These are phyloP conservation scores for Talaromyces amestolkiae DNA, from an alignment of 2,329 filamentous ascomycete species.

Conservation along the genomic window DNA sequence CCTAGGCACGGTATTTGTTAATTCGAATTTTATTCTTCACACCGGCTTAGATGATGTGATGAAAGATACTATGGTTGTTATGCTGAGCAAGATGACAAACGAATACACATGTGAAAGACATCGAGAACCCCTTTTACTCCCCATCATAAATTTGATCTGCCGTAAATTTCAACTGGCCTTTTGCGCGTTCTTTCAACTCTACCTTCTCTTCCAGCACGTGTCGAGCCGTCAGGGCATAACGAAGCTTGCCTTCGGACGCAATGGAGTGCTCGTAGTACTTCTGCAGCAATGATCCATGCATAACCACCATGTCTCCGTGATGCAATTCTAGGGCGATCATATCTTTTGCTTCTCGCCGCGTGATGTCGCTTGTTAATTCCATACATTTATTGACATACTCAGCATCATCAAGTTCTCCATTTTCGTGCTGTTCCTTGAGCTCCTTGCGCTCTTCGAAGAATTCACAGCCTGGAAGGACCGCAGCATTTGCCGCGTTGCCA, in stretches of 20 bases:
- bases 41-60: too few relatives aligned
- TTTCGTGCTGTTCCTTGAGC: constrained; percentile 25
- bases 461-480: constrained; percentile 33
- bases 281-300: constrained; percentile 56
- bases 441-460: constrained; percentile 25
- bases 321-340: constrained; percentile 48
- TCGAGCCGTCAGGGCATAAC: constrained; percentile 39
- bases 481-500: constrained; percentile 31
- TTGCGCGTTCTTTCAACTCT: constrained; percentile 24
- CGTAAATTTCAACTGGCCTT: constrained; percentile 29
- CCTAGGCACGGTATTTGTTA: background rate
- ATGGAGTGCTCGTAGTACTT: constrained; percentile 52
- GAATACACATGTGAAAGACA: background rate
- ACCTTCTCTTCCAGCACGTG: constrained; percentile 31
- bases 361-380: constrained; percentile 28
- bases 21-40: too few relatives aligned
- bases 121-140: constrained; percentile 20
- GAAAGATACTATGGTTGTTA: too few relatives aligned
- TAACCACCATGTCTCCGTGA: constrained; percentile 59
- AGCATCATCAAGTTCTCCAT: constrained; percentile 22
- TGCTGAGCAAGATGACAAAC: background rate
- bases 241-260: constrained; percentile 30
- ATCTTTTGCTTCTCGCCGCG: constrained; percentile 28
- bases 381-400: constrained; percentile 26
- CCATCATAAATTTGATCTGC: constrained; percentile 33